These are phyloP conservation scores for Epipyxis sp. DNA, from an alignment of 108 stramenopile genomes.

Conservation along the genomic window DNA sequence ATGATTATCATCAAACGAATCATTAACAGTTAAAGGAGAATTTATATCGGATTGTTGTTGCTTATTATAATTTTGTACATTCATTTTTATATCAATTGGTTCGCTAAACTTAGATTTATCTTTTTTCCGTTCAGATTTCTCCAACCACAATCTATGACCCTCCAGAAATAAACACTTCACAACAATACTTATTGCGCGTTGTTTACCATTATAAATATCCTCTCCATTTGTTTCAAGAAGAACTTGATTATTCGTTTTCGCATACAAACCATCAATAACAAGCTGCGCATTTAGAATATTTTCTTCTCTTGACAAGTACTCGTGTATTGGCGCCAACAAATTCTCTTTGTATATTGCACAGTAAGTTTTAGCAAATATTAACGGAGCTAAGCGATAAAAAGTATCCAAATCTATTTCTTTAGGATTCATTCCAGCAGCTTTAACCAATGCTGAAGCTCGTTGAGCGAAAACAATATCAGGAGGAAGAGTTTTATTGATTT, in stretches of 20 bases:
- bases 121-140: neutral
- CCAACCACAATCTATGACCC: constrained; percentile 13
- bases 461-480: neutral
- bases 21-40: no score
- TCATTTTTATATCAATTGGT: no score
- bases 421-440: constrained; percentile 5
- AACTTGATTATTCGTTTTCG: neutral
- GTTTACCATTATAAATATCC: constrained; percentile 5
- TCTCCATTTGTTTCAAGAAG: neutral
- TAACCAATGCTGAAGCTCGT: neutral
- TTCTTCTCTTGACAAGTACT: neutral
- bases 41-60: no score
- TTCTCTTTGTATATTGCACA: constrained; percentile 16
- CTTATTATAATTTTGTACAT: no score
- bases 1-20: no score
- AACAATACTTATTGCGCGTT: neutral
- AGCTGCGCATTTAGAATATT: constrained; percentile 19
- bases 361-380: constrained; percentile 1
- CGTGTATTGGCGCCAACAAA: neutral
- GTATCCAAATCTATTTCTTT: neutral
- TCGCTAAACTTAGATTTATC: no score
- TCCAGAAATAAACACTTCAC: neutral
- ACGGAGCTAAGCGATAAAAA: neutral
- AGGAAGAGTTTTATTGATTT: neutral
- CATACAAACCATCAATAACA: neutral